phyloP scores from a whole-genome alignment of 1,139 yeast genomes.

The Kodamaea arcana region DNA sequence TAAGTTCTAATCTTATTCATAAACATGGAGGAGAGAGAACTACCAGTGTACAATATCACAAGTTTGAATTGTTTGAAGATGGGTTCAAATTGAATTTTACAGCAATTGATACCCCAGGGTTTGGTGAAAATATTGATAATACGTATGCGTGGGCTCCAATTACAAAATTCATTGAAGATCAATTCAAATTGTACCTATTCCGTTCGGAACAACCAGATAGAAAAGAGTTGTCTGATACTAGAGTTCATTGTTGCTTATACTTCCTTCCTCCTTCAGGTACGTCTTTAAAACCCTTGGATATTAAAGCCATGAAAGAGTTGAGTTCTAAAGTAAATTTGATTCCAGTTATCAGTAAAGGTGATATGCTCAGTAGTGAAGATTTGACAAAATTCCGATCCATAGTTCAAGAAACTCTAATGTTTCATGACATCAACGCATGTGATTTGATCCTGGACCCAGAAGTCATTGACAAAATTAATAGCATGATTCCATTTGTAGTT shows the following conservation, averaged over 20 bases:
- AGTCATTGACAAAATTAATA: constrained; percentile 25
- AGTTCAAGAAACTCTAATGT: constrained; percentile 40
- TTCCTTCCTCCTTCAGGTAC: constrained; percentile 56
- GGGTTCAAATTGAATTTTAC: constrained; percentile 16
- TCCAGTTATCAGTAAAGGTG: constrained; percentile 76
- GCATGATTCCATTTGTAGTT: constrained; percentile 55
- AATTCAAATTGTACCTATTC: constrained; percentile 15
- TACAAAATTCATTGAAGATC: constrained; percentile 52
- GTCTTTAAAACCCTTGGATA: constrained; percentile 52
- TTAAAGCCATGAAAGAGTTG: constrained; percentile 64
- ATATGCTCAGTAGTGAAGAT: constrained; percentile 50
- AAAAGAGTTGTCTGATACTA: constrained; percentile 40
- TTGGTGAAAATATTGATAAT: constrained; percentile 41
- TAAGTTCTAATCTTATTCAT: constrained; percentile 7
- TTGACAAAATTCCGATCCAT: constrained; percentile 38
- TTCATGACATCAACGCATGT: constrained; percentile 54
- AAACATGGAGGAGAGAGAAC: constrained; percentile 1
- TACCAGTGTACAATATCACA: constrained; percentile 5
- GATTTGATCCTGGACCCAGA: constrained; percentile 45
- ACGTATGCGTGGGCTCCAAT: constrained; percentile 56
- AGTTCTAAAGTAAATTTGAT: constrained; percentile 64
- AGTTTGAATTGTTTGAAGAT: constrained; percentile 11
- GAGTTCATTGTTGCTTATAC: constrained; percentile 77
- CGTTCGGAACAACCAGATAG: constrained; percentile 59
- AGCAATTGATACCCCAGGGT: constrained; percentile 44